Evolutionary conservation across 2,329 filamentous ascomycete species (phyloP).

Genomic region (Lachnum nothofagi): DNA sequence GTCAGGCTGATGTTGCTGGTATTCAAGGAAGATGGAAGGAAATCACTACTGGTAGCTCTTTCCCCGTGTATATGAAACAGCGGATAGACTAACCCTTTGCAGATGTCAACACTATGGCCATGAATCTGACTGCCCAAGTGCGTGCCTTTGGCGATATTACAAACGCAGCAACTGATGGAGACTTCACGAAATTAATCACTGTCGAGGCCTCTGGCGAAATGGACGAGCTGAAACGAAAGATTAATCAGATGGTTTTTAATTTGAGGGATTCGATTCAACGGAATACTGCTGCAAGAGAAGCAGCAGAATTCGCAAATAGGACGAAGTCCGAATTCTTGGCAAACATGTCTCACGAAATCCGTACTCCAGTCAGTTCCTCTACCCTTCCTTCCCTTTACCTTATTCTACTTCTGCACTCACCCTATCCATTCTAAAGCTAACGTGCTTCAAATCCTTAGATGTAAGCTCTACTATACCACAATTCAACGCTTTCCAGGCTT

Average conservation of each 20-base stretch:
- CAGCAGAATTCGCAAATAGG: conserved; percentile 92
- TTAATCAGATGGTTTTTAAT: conserved; percentile 98
- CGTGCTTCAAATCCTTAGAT: too few species aligned
- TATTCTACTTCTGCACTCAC: neutral
- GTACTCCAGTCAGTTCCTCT: conserved; percentile 67
- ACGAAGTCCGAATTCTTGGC: conserved; percentile 98
- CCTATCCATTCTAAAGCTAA: too few species aligned
- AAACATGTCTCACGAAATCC: conserved; percentile 98
- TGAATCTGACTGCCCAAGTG: conserved; percentile 88
- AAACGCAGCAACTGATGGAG: conserved; percentile 92
- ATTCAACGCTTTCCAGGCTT: too few species aligned
- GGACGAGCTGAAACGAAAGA: conserved; percentile 98
- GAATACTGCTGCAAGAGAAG: conserved; percentile 92
- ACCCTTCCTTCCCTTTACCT: neutral
- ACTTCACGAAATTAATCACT: conserved; percentile 94
- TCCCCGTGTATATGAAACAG: too few species aligned
- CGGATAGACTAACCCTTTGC: conserved; percentile 6
- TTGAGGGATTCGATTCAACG: conserved; percentile 92
- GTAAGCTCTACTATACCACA: too few species aligned
- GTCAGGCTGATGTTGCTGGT: conserved; percentile 89
- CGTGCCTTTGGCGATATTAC: conserved; percentile 97
- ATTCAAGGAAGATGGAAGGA: conserved; percentile 96
- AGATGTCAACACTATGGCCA: conserved; percentile 38
- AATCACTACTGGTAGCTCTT: conserved; percentile 75
- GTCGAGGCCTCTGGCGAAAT: conserved; percentile 97